Evolutionary conservation across 139 green algal species (phyloP), one percentile per base, ranked within the genome.

Genomic region (Astrephomene gubernaculifera): DNA sequence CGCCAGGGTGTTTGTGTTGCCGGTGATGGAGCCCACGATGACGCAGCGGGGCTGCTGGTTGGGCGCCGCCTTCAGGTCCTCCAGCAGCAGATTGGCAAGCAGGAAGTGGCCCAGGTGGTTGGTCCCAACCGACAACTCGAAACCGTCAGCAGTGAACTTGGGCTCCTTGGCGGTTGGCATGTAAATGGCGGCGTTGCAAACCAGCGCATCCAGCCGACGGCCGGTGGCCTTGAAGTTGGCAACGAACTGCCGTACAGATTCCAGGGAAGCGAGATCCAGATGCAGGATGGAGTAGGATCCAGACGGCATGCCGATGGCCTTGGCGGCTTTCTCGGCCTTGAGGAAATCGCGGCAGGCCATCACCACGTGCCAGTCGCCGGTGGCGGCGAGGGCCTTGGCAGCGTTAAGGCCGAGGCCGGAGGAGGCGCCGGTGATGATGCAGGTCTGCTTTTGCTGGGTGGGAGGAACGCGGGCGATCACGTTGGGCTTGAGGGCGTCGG

Each of bases 81-180:
- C 88, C 79, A 98, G 73, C 75, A 99, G 87, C 78, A 98, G 86
- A 89, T 98, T 95, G 57, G 87, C 87, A 71, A 98, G 92, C 85
- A 98, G 91, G 93, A 98, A 98, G 94, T 99, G 96, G 36, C 93
- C 95, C 61, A 99, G 92, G 91, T 98, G 96, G 94, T 98, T 98
- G 79, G 93, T 95, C 79, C 87, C 89, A 19, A 97, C 94, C 38
- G 85, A 94, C 44, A 96, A 69, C 91, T 99, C 96, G 81, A 95
- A 98, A 84, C 96, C 96, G 80, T 99, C 96, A 25, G 95, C 93
- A 24, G 95, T 98, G 91, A 93, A 98, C 39, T 73, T 88, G 43
- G 96, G 96, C 89, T 97, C 94, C 91, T 96, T 97, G 82, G 92
- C 94, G 27, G 93, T 97, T 60, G 96, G 96, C 87, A 97, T 87